Conservation (phyloP, 1,284 basidiomycete species). For the Porodaedalea pini region DNA sequence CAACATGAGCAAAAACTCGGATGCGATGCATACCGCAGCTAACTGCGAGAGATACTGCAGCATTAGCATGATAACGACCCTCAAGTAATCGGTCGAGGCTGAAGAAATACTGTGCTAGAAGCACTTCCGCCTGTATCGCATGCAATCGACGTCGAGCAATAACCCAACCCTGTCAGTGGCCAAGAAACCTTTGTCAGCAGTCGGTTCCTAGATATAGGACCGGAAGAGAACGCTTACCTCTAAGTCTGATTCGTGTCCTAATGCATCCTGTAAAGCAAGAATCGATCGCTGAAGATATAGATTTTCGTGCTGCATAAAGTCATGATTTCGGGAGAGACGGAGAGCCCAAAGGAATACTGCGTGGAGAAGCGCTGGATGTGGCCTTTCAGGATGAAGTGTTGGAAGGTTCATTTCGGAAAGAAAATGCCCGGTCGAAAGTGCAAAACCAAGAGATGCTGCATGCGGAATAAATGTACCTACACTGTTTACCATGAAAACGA, state of each 20-base stretch:
- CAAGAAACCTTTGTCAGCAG: not conserved
- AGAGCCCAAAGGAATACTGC: slow-evolving; percentile 50
- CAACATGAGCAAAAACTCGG: slow-evolving; percentile 1
- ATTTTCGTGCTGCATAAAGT: slow-evolving; percentile 32
- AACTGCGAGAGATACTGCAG: slow-evolving; percentile 37
- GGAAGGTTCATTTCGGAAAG: slow-evolving; percentile 23
- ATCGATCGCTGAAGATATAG: slow-evolving; percentile 43
- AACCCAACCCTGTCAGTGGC: not conserved
- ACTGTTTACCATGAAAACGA: slow-evolving; percentile 18
- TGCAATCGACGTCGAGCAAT: slow-evolving; percentile 32
- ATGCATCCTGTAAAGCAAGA: slow-evolving; percentile 33
- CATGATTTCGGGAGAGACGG: slow-evolving; percentile 32
- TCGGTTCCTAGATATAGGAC: not conserved
- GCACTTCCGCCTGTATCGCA: slow-evolving; percentile 53
- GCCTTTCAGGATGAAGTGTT: slow-evolving; percentile 38
- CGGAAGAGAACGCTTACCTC: slow-evolving; percentile 28
- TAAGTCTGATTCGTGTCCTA: slow-evolving; percentile 36
- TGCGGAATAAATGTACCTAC: slow-evolving; percentile 24
- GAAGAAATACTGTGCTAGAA: slow-evolving; percentile 54
- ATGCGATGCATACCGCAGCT: slow-evolving; percentile 36
- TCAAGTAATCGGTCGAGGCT: slow-evolving; percentile 39
- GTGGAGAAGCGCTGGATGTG: slow-evolving; percentile 45
- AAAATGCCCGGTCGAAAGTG: slow-evolving; percentile 32
- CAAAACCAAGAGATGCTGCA: slow-evolving; percentile 31
- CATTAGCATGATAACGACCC: slow-evolving; percentile 41